Base-by-base conservation (phyloP, 768 basidiomycete genomes). In the Suillus fuscotomentosus region DNA sequence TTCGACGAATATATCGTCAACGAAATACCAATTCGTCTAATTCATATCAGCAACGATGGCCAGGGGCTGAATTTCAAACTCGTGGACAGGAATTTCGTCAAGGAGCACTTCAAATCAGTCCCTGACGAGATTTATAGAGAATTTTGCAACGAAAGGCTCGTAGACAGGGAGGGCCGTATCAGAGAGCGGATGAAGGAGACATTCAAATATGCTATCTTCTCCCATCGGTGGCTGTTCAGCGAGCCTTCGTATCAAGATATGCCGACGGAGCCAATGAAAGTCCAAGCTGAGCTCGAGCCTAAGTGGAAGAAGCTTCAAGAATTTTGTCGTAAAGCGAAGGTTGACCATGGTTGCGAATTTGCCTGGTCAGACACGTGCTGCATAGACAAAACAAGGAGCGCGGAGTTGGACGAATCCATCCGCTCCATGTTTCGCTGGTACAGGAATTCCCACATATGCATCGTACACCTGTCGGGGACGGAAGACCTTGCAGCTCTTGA, bases 361-460 rank as follows among this genome's bases (percentile, higher is more conserved):
- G 69, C 63, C 39, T 70, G 68, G 69, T 60, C 60, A 39, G 68
- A 69, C 20, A 70, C 65, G 9, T 67, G 63, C 17, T 70, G 69
- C 51, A 67, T 70, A 34, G 60, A 70, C 66, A 70, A 67, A 24
- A 31, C 38, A 14, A 69, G 66, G 51, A 70, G 69, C 47, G 43
- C 69, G 9, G 69, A 70, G 41, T 62, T 69, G 42, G 66, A 67
- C 5, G 69, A 70, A 48, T 64, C 69, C 41, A 67, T 70, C n/a
- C 66, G 66, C 17, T 70, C 69, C 4, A 70, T 70, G 69, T 70
- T 67, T 55, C 51, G 48, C 20, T 70, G 69, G 69, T 70, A 70
- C 60, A 56, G 63, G 13, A 63, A 67, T 47, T 60, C 69, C 6
- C 11, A 67, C 5, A 47, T 67, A 34, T 70, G 69, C 55, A 56